A percentile compares a stretch with the other conserved stretches of the same genome.
Evolutionary conservation across 2,329 filamentous ascomycete genomes (phyloP).

Genomic region (Fusarium sp.): DNA sequence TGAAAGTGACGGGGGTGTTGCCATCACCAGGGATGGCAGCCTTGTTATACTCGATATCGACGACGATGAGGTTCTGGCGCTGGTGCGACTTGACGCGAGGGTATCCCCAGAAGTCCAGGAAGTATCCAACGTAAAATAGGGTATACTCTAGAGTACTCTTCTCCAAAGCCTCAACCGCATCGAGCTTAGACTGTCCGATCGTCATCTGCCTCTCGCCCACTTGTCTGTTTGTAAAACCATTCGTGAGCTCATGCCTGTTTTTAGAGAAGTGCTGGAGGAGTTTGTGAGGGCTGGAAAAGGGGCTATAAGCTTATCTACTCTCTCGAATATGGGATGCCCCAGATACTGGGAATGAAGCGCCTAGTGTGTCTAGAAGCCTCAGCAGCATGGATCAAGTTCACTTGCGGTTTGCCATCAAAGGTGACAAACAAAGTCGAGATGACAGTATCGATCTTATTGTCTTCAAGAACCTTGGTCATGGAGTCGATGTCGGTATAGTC

Average conservation of each 20-base stretch:
- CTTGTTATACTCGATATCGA: neutral
- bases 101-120: neutral
- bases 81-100: neutral
- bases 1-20: neutral
- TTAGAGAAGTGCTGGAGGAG: neutral
- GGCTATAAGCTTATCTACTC: neutral
- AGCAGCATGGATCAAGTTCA: neutral
- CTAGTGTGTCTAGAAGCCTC: neutral
- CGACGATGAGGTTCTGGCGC: neutral
- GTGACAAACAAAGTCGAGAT: neutral
- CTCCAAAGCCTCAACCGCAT: neutral
- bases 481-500: neutral
- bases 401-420: neutral
- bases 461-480: neutral
- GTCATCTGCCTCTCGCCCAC: neutral
- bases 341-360: neutral
- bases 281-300: neutral
- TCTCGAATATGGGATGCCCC: neutral
- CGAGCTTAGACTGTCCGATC: neutral
- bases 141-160: neutral
- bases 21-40: neutral
- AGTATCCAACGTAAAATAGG: neutral
- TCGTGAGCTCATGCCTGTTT: neutral
- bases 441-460: neutral
- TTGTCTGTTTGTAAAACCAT: neutral